Base-by-base conservation (phyloP, 1,139 yeast species). In the Candida sp. region DNA sequence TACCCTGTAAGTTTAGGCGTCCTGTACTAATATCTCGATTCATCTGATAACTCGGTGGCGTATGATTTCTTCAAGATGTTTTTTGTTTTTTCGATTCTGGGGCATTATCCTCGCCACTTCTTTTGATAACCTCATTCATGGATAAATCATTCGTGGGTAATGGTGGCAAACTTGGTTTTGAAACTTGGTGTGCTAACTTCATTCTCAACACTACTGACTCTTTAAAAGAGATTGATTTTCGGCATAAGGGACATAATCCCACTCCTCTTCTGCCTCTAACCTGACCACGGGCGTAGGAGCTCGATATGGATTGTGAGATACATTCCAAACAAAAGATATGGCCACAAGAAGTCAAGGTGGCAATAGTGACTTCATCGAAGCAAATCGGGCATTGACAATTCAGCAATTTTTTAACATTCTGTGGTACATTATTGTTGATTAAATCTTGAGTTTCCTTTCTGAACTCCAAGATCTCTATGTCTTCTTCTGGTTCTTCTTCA, bases 341-440 rank as follows among this genome's bases (percentile, higher is more conserved):
- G 5, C 79, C 79, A 53, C 79, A 73, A 2, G 66, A 56, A 0
- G 78, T 72, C 34, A 67, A 61, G 23, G 77, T 71, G 29, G 78
- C 78, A 38, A 54, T 57, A 4, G 60, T 56, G 33, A 73, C 55
- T n/a, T 64, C 61, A 45, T 73, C 79, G 50, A 73, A 73, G 52
- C 79, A 73, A 21, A 73, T 70, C 15, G 79, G 79, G 50, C 79
- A 73, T 50, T 70, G 71, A 15, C 69, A 56, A 45, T 70, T 73
- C 15, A 64, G 56, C 39, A 73, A 52, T 36, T 58, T 63, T 53
- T 72, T 72, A 37, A 54, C 53, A 2, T 45, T 45, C 25, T 59
- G 57, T 5, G 57, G 53, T 32, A 41, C 11, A 5, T 68, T 66
- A 41, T 65, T 57, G 23, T 63, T 55, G 15, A 73, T 57, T 22